Percentiles rank a stretch among this genome's conserved stretches.
These are phyloP conservation scores for Caryopteris hybrid DNA, from an alignment of 305 asterid species.

Conservation along the genomic window DNA sequence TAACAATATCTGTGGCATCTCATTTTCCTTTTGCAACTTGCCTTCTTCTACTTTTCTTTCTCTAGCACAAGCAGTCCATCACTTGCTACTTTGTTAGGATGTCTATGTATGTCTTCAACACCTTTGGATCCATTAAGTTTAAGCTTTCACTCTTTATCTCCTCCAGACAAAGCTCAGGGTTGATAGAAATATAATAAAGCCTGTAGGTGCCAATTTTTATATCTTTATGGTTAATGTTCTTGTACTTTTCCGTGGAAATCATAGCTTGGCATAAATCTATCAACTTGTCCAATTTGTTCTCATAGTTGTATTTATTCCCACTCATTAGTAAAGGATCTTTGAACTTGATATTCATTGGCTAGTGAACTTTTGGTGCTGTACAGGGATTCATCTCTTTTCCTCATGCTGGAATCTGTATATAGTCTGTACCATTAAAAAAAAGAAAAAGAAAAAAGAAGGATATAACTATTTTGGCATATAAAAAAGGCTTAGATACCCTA, in stretches of 20 bases:
- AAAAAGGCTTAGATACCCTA: too few relatives aligned
- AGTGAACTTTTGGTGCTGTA: not conserved
- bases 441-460: too few relatives aligned
- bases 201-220: not conserved
- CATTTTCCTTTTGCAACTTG: not conserved
- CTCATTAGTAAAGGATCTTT: not conserved
- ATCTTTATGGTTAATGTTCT: not conserved
- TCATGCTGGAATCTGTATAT: not conserved
- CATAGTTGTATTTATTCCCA: not conserved
- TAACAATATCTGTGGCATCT: not conserved
- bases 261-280: not conserved
- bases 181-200: not conserved
- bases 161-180: not conserved
- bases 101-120: too few relatives aligned
- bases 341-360: not conserved
- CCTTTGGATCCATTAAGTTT: not conserved
- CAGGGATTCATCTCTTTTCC: not conserved
- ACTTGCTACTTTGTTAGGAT: not conserved
- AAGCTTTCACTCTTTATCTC: not conserved
- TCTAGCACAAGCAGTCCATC: not conserved
- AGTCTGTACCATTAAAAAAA: too few relatives aligned
- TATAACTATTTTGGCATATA: not conserved
- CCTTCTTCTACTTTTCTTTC: constrained; percentile 8
- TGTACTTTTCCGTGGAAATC: not conserved
- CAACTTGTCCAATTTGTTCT: not conserved